Evolutionary conservation across 805 yeast species (phyloP).

Genomic region (Saccharomycopsis amapae): DNA sequence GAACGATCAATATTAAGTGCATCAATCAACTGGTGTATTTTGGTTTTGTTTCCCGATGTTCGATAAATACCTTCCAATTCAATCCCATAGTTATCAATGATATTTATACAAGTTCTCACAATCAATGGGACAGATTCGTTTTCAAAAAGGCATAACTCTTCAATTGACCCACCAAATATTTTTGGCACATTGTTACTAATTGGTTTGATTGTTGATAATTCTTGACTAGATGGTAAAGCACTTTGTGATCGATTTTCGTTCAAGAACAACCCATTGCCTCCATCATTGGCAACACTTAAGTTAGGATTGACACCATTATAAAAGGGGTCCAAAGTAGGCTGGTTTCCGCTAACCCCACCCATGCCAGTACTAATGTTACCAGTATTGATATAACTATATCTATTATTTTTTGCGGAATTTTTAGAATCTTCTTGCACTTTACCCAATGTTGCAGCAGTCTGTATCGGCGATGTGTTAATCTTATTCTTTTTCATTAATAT

Average conservation of each 20-base stretch:
- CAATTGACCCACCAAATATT: constrained; percentile 83
- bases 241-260: constrained; percentile 12
- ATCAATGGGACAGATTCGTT: constrained; percentile 89
- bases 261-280: not conserved
- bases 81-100: constrained; percentile 78
- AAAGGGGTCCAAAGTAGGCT: not conserved
- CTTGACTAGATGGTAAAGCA: constrained; percentile 17
- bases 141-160: constrained; percentile 66
- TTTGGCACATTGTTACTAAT: constrained; percentile 8
- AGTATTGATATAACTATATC: not conserved
- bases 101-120: constrained; percentile 81
- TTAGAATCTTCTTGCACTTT: constrained; percentile 4
- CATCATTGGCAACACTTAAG: not conserved
- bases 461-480: constrained; percentile 7
- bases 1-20: constrained; percentile 72
- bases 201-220: constrained; percentile 6
- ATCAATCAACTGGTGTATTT: constrained; percentile 65
- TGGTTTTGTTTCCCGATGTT: constrained; percentile 68
- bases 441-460: not conserved
- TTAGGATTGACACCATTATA: not conserved
- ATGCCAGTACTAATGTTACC: not conserved
- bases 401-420: not conserved
- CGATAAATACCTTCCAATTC: constrained; percentile 87
- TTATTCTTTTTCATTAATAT: constrained; percentile 8
- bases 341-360: not conserved